Evolutionary conservation across 192 early-diverging fungal genomes (phyloP).

Genomic region (Allomyces macrogynus): DNA sequence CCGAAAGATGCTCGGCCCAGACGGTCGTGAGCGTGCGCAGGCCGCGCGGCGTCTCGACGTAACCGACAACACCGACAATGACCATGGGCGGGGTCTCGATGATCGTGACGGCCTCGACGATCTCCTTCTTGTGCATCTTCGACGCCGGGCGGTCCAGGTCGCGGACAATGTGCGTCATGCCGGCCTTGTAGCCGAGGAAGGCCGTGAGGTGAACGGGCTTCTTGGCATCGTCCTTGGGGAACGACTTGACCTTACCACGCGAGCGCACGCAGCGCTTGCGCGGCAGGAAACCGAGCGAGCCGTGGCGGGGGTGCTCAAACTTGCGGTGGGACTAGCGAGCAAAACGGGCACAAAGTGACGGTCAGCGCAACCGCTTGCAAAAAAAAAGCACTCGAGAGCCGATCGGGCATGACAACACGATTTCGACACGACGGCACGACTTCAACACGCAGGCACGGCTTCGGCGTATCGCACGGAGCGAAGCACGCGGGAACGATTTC

Average conservation of each 20-base stretch:
- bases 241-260: constrained; percentile 93
- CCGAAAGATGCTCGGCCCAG: constrained; percentile 96
- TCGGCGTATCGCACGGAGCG: no score
- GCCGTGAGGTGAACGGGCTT: constrained; percentile 96
- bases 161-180: constrained; percentile 99
- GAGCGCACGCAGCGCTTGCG: constrained; percentile 81
- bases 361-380: no score
- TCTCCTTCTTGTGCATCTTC: constrained; percentile 99
- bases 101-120: constrained; percentile 97
- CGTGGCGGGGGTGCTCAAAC: constrained; percentile 95
- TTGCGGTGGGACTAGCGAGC: constrained; percentile 62
- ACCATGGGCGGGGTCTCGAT: constrained; percentile 96
- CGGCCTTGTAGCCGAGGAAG: constrained; percentile 99
- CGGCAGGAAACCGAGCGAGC: constrained; percentile 55
- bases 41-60: constrained; percentile 97
- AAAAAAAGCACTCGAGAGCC: no score
- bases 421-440: no score
- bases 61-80: constrained; percentile 96
- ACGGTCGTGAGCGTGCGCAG: constrained; percentile 96
- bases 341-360: no score
- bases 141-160: constrained; percentile 97
- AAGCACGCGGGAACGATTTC: no score
- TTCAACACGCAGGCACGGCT: no score
- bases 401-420: no score
- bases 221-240: constrained; percentile 91